A percentile compares a stretch with the other conserved stretches of the same genome.
These are phyloP conservation scores for Lachnellula cervina DNA, from an alignment of 2,329 filamentous ascomycete species.

Conservation along the genomic window DNA sequence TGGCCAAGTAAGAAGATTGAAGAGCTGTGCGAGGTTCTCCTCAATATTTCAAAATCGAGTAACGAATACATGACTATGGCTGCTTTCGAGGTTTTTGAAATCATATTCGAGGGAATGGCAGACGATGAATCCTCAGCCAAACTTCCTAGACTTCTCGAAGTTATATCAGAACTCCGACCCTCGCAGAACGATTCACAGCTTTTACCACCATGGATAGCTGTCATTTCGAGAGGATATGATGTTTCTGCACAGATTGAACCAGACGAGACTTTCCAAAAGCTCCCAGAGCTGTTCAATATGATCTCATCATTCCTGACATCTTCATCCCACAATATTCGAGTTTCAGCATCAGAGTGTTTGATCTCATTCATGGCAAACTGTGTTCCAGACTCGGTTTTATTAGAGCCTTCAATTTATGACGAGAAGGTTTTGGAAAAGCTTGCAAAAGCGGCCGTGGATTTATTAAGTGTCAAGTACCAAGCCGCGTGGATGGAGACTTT, in stretches of 20 bases:
- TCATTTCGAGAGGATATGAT: conserved; percentile 89
- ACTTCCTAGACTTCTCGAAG: conserved; percentile 80
- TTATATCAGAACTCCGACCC: conserved; percentile 86
- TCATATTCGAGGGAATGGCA: conserved; percentile 91
- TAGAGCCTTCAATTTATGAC: conserved; percentile 87
- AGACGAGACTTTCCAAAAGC: conserved; percentile 84
- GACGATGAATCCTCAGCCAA: conserved; percentile 81
- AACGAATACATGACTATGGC: conserved; percentile 97
- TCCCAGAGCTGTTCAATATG: conserved; percentile 79
- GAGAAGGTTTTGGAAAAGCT: conserved; percentile 85
- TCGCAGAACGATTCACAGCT: conserved; percentile 91
- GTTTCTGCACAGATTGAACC: conserved; percentile 84
- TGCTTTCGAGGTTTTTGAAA: conserved; percentile 94
- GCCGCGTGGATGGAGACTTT: conserved; percentile 94
- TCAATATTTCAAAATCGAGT: conserved; percentile 82
- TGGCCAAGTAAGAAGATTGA: conserved; percentile 98
- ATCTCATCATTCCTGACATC: conserved; percentile 79
- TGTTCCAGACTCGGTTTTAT: conserved; percentile 73
- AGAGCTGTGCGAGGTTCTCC: conserved; percentile 78
- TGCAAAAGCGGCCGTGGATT: conserved; percentile 63
- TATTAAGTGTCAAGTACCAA: conserved; percentile 88
- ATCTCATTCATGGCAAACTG: conserved; percentile 91
- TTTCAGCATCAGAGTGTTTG: conserved; percentile 91
- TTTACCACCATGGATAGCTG: conserved; percentile 93
- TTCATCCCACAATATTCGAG: conserved; percentile 84